These are phyloP conservation scores for Amaranthus tricolor DNA, from an alignment of 179 eudicot genomes.

Conservation along the genomic window DNA sequence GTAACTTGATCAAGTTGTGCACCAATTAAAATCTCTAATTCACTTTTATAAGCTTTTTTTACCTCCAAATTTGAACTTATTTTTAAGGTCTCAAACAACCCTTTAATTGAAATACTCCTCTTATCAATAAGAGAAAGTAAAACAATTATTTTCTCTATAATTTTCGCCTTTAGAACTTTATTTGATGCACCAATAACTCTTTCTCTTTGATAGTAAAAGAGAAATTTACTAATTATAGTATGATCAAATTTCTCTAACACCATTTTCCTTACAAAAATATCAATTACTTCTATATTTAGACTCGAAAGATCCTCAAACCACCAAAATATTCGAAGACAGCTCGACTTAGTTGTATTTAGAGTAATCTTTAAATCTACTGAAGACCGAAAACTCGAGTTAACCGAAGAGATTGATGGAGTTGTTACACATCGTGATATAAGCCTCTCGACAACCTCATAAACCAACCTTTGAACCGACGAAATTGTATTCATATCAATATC, in stretches of 20 bases:
- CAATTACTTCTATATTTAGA: conserved; percentile 25
- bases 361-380: conserved; percentile 41
- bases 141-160: conserved; percentile 22
- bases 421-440: conserved; percentile 19
- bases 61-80: conserved; percentile 27
- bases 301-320: conserved; percentile 38
- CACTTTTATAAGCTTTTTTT: conserved; percentile 9
- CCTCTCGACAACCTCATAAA: conserved; percentile 34
- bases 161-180: conserved; percentile 10
- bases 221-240: conserved; percentile 27
- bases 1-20: conserved; percentile 35
- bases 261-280: conserved; percentile 33
- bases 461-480: conserved; percentile 14
- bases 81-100: conserved; percentile 34
- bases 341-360: conserved; percentile 17
- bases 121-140: conserved; percentile 31
- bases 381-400: conserved; percentile 42
- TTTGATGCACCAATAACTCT: conserved; percentile 17
- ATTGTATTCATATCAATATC: neutral
- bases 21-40: conserved; percentile 35
- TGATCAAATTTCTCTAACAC: conserved; percentile 33
- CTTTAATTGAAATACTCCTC: conserved; percentile 30
- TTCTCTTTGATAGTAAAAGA: conserved; percentile 31
- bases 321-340: conserved; percentile 22
- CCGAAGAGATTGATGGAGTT: conserved; percentile 23